Evolutionary conservation across 371 early-diverging fungal genomes (phyloP).

Genomic region (Mucor racemosus): DNA sequence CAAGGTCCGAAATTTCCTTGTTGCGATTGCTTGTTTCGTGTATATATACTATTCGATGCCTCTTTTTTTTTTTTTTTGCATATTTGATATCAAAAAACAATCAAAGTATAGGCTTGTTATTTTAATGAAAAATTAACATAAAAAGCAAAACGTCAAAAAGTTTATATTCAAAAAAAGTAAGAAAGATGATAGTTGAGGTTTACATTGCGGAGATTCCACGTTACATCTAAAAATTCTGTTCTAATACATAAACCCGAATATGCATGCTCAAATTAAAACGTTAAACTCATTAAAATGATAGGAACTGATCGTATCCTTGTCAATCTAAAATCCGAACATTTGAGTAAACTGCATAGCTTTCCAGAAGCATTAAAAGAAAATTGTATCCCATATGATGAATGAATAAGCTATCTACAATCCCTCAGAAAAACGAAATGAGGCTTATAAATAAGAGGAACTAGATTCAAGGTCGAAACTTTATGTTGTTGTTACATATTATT

Average conservation of each 20-base stretch:
- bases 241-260: constrained; percentile 3
- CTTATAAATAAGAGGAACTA: background rate
- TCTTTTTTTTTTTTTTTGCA: too few relatives aligned
- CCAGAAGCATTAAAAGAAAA: background rate
- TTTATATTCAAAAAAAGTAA: background rate
- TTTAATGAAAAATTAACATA: constrained; percentile 1
- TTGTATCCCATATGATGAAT: background rate
- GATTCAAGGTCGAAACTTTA: background rate
- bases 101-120: background rate
- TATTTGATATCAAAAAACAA: background rate
- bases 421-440: background rate
- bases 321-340: background rate
- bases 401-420: too few relatives aligned
- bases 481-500: background rate
- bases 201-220: background rate
- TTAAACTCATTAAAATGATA: background rate
- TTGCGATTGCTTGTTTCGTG: background rate
- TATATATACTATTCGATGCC: background rate
- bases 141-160: background rate
- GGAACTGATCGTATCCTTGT: background rate
- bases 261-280: constrained; percentile 2
- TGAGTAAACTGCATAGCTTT: background rate
- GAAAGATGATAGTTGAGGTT: background rate
- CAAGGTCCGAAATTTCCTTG: constrained; percentile 1
- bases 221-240: background rate